Evolutionary conservation across 306 rosid species (phyloP).

Genomic region (Fragaria iinumae): DNA sequence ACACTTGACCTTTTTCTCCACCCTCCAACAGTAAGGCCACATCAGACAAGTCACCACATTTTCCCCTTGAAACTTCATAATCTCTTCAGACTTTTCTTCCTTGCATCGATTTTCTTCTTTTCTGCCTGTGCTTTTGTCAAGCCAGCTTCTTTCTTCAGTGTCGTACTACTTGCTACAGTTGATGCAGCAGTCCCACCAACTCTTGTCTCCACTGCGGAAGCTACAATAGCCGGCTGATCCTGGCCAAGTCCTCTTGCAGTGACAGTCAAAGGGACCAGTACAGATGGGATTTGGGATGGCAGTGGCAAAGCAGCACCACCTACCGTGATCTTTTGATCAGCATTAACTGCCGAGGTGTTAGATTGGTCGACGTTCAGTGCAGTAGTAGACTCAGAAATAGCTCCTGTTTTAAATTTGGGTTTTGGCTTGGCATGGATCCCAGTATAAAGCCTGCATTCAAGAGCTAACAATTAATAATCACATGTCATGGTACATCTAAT

Average conservation of each 20-base stretch:
- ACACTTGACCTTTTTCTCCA: neutral
- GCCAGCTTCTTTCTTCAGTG: slow-evolving; percentile 59
- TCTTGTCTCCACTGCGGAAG: slow-evolving; percentile 31
- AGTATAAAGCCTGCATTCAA: slow-evolving; percentile 68
- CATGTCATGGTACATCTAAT: neutral
- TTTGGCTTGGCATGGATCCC: slow-evolving; percentile 97
- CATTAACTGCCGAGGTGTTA: slow-evolving; percentile 49
- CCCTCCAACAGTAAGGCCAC: slow-evolving; percentile 7
- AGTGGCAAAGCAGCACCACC: slow-evolving; percentile 47
- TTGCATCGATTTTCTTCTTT: slow-evolving; percentile 94
- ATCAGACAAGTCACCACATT: slow-evolving; percentile 32
- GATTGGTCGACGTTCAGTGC: slow-evolving; percentile 86
- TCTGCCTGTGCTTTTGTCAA: slow-evolving; percentile 63
- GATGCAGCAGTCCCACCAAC: slow-evolving; percentile 41
- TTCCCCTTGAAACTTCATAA: slow-evolving; percentile 43
- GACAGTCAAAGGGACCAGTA: slow-evolving; percentile 33
- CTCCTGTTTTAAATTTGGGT: slow-evolving; percentile 81
- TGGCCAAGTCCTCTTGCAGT: slow-evolving; percentile 49
- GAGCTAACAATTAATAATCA: neutral
- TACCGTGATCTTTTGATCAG: slow-evolving; percentile 55
- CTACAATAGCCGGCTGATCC: slow-evolving; percentile 42
- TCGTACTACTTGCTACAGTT: slow-evolving; percentile 26
- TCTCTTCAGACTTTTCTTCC: slow-evolving; percentile 98
- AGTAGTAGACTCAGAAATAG: slow-evolving; percentile 89
- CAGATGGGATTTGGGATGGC: slow-evolving; percentile 36